A percentile compares a stretch with the other conserved stretches of the same genome.
These are phyloP conservation scores for Gossypium ekmanianum DNA, from an alignment of 345 rosid species.

Conservation along the genomic window DNA sequence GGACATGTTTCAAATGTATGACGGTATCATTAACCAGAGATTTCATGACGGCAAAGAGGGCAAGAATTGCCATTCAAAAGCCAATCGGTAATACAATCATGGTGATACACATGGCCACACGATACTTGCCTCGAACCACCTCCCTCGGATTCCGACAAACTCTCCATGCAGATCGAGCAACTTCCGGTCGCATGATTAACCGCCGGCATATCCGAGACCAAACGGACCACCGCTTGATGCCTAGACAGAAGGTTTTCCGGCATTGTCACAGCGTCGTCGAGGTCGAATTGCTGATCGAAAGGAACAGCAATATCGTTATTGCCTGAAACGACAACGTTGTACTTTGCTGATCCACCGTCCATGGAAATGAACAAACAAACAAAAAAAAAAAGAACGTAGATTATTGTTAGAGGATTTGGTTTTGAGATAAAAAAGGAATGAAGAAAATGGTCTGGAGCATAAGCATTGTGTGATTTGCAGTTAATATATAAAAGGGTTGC, in stretches of 20 bases:
- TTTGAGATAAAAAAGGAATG: neutral
- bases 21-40: neutral
- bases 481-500: neutral
- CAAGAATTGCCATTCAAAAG: slow-evolving; percentile 13
- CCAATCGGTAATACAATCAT: slow-evolving; percentile 9
- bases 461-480: neutral
- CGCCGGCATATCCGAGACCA: neutral
- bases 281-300: slow-evolving; percentile 1
- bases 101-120: slow-evolving; percentile 15
- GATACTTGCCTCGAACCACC: neutral
- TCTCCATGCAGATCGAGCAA: slow-evolving; percentile 16
- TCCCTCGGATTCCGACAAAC: neutral
- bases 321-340: neutral
- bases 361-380: neutral
- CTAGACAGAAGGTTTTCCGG: neutral
- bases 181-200: neutral
- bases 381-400: neutral
- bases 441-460: neutral
- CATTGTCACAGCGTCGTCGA: slow-evolving; percentile 4
- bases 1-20: neutral
- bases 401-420: neutral
- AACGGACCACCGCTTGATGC: neutral
- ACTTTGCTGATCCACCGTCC: neutral
- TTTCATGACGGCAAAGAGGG: slow-evolving; percentile 17
- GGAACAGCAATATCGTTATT: neutral